phyloP scores from a whole-genome alignment of 2,329 filamentous ascomycete genomes.

The Xylariales sp. region DNA sequence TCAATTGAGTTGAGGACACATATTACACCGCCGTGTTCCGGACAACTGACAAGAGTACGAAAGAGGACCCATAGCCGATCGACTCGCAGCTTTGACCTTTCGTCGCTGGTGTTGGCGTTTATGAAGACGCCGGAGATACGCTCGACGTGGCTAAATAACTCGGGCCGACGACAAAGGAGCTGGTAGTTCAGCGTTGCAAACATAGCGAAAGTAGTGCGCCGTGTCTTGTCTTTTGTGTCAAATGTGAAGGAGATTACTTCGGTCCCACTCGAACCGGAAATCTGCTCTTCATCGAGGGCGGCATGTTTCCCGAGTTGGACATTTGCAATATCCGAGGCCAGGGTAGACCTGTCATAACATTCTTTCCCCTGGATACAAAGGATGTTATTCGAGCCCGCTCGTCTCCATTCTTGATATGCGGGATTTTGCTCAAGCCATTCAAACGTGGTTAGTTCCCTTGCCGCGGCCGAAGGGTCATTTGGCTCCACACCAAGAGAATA shows the following conservation, averaged over 20 bases:
- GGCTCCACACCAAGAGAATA: neutral
- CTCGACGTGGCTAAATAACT: slow-evolving; percentile 1
- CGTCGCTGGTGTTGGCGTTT: neutral
- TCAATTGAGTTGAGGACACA: slow-evolving; percentile 1
- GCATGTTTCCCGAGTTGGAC: neutral
- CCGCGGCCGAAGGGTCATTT: too few relatives aligned
- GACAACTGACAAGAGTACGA: neutral
- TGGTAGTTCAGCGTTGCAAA: slow-evolving; percentile 1
- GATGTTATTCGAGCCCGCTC: neutral
- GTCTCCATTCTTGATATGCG: neutral
- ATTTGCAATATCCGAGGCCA: neutral
- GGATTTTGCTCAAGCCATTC: neutral
- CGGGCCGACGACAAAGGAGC: neutral
- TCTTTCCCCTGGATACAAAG: neutral
- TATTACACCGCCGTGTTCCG: neutral
- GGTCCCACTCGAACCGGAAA: neutral
- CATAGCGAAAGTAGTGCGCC: neutral
- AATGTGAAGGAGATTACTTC: slow-evolving; percentile 1
- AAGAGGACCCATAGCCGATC: slow-evolving; percentile 2
- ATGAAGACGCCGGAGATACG: neutral
- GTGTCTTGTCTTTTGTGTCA: too few relatives aligned
- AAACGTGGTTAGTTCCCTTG: too few relatives aligned
- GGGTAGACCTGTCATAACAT: neutral
- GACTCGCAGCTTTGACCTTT: slow-evolving; percentile 3
- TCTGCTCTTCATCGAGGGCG: neutral